Evolutionary conservation across 352 stramenopile genomes (phyloP).

Genomic region (Globisporangium perplexum): DNA sequence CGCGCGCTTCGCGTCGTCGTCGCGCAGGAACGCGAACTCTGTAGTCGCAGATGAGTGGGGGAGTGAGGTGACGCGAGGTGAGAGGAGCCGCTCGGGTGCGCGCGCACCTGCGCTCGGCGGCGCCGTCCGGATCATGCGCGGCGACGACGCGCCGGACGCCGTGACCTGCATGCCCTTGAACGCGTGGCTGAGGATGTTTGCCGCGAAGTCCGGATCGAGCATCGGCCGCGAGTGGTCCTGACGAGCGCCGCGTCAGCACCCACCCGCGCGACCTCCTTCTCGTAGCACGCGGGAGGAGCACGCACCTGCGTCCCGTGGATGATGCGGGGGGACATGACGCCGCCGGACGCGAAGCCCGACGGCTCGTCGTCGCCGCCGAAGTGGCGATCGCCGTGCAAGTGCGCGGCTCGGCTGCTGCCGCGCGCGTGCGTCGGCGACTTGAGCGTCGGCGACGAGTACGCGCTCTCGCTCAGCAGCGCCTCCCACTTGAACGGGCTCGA

Average conservation of each 20-base stretch:
- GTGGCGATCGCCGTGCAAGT: constrained; percentile 8
- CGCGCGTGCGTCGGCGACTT: constrained; percentile 32
- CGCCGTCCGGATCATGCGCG: constrained; percentile 53
- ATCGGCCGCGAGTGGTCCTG: constrained; percentile 18
- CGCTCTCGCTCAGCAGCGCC: constrained; percentile 50
- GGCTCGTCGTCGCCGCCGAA: constrained; percentile 41
- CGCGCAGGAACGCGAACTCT: constrained; percentile 70
- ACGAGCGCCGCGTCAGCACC: background rate
- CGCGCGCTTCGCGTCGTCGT: constrained; percentile 33
- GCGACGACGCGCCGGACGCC: constrained; percentile 34
- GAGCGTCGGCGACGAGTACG: constrained; percentile 48
- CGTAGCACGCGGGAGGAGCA: too few relatives aligned
- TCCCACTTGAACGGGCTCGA: constrained; percentile 69
- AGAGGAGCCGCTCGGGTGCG: too few relatives aligned
- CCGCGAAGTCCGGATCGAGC: constrained; percentile 34
- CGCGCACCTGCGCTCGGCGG: constrained; percentile 53
- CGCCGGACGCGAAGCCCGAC: constrained; percentile 18
- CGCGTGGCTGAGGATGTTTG: constrained; percentile 55
- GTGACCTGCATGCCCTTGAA: constrained; percentile 56
- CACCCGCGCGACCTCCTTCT: background rate
- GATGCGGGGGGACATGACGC: constrained; percentile 34
- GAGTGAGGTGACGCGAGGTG: too few relatives aligned
- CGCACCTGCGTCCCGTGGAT: constrained; percentile 32
- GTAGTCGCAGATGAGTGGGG: background rate
- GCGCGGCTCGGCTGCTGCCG: background rate